Conservation (phyloP, 2,329 filamentous ascomycete species). For the Leptoxyphium fumago region DNA sequence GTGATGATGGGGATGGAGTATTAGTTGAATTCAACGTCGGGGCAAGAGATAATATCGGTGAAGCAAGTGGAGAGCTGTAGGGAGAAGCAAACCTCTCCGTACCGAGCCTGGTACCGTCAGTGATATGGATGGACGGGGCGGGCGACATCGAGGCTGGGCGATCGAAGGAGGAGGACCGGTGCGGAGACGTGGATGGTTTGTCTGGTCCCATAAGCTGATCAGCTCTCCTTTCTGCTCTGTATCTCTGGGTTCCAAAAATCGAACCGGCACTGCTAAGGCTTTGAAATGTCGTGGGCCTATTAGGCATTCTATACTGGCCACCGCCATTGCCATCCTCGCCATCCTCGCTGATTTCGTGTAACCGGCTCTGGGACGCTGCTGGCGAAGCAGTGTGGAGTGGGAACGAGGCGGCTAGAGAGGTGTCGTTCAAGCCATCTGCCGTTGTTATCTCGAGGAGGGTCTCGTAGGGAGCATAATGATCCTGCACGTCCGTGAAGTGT, state of each 20-base stretch:
- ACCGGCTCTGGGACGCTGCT: constrained; percentile 67
- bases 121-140: constrained; percentile 9
- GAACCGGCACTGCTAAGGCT: constrained; percentile 3
- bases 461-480: constrained; percentile 71
- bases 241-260: constrained; percentile 10
- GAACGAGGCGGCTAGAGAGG: constrained; percentile 74
- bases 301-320: constrained; percentile 3
- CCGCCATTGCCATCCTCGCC: constrained; percentile 49
- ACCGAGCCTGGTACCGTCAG: background rate
- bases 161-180: background rate
- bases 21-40: background rate
- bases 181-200: background rate
- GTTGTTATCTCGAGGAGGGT: constrained; percentile 63
- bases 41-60: background rate
- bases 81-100: background rate
- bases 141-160: background rate
- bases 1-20: too few relatives aligned
- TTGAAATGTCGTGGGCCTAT: constrained; percentile 1
- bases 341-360: constrained; percentile 91
- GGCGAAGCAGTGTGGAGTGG: constrained; percentile 77
- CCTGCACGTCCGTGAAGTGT: constrained; percentile 46
- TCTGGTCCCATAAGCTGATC: constrained; percentile 14
- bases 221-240: constrained; percentile 12
- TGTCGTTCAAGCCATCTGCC: constrained; percentile 71
- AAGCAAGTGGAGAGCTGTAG: background rate